Conservation (phyloP, 2,329 filamentous ascomycete species). For the Teratosphaeria gauchensis region DNA sequence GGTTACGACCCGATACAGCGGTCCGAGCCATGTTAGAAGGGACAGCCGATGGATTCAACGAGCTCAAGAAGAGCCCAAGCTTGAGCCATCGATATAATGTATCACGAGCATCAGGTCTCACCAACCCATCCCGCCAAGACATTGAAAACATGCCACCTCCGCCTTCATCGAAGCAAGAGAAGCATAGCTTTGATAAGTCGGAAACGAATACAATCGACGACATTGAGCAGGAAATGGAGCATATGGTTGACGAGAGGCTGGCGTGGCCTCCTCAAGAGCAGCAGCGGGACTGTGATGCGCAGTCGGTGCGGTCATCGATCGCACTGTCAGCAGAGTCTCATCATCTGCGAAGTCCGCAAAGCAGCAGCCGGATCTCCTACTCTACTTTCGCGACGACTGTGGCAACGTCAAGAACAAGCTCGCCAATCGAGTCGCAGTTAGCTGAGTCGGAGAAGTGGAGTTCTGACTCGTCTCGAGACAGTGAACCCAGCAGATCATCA, state of each 20-base stretch:
- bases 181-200: conserved; percentile 5
- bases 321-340: conserved; percentile 18
- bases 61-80: conserved; percentile 14
- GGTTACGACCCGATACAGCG: conserved; percentile 43
- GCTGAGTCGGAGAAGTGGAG: conserved; percentile 12
- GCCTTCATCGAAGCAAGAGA: neutral
- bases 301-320: conserved; percentile 16
- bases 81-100: conserved; percentile 30
- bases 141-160: neutral
- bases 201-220: conserved; percentile 7
- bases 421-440: conserved; percentile 17
- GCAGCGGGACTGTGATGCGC: conserved; percentile 10
- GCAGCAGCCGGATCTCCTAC: conserved; percentile 21
- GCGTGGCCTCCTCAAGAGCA: conserved; percentile 1
- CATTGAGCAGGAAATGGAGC: conserved; percentile 8
- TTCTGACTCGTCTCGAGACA: conserved; percentile 8
- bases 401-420: conserved; percentile 20
- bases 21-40: conserved; percentile 3
- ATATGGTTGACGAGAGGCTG: conserved; percentile 3
- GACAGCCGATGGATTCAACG: neutral
- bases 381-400: conserved; percentile 12
- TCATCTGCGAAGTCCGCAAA: conserved; percentile 18
- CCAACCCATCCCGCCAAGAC: neutral
- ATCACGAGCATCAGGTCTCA: conserved; percentile 20
- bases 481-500: conserved; percentile 3